Evolutionary conservation across 2,329 filamentous ascomycete genomes (phyloP).

Genomic region (Alternaria triticina): DNA sequence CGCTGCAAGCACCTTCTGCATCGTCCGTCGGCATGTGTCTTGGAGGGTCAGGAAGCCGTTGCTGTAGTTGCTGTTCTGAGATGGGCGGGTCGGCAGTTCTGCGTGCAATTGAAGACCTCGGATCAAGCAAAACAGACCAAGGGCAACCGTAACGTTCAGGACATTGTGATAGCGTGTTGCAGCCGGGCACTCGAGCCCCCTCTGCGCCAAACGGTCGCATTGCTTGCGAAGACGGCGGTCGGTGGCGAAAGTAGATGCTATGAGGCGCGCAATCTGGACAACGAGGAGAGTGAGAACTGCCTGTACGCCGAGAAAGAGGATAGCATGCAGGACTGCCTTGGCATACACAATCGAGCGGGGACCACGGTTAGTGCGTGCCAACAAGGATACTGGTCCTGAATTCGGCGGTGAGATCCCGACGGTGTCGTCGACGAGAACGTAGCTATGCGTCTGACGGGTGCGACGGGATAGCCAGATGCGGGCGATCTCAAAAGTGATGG

Average conservation of each 20-base stretch:
- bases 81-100: not conserved
- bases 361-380: not conserved
- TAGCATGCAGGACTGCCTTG: not conserved
- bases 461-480: not conserved
- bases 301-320: not conserved
- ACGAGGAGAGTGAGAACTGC: not conserved
- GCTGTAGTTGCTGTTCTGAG: not conserved
- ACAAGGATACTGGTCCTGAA: not conserved
- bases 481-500: not conserved
- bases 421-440: not conserved
- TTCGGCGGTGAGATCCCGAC: not conserved
- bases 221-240: not conserved
- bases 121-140: not conserved
- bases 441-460: not conserved
- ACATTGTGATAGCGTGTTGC: not conserved
- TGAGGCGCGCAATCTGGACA: not conserved
- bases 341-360: not conserved
- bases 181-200: not conserved
- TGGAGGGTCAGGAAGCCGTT: not conserved
- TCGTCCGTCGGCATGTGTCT: not conserved
- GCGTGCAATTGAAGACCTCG: conserved; percentile 3
- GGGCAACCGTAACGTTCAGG: not conserved
- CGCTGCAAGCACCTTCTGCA: not conserved
- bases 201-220: not conserved
- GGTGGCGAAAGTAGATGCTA: not conserved